Evolutionary conservation across 2,329 filamentous ascomycete species (phyloP), one percentile per base, ranked within the genome.

Genomic region (Graphilbum ipis-grandicollis): DNA sequence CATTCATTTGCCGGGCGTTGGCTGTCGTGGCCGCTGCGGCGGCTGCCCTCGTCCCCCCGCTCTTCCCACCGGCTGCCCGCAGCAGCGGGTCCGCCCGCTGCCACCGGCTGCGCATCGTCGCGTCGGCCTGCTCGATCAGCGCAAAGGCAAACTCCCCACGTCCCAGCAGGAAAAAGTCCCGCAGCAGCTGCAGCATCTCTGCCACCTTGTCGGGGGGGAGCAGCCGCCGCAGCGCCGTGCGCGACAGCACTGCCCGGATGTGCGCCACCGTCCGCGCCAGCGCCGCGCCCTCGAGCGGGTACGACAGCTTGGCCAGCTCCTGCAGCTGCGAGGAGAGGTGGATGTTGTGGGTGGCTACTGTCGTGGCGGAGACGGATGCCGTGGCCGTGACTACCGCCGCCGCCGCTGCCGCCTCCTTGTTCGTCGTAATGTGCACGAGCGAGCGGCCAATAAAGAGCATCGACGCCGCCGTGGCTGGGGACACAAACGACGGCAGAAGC

Each of bases 371-470:
- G 23, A 18, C 15, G 9, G 23, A 12, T 7, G 23, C 12, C 12
- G 23, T 25, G 23, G 23, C 21, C 30, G 6, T 19, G 32, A 33
- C 34, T 39, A 34, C 26, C 31, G 34, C 23, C 10, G 25, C 34
- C 12, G 35, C 26, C 30, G 28, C 26, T 19, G 17, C 25, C 19
- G 25, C 18, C 31, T n/a, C 12, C 19, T 12, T 9, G 17, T 26
- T n/a, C 9, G 23, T 28, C 35, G 79, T 69, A 38, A 93, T 79
- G 45, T 93, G 82, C 47, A 92, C 84, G 33, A 96, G 62, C 1
- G 85, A 92, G 44, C 80, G 81, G 10, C 90, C 90, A 43, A 94
- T 79, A 50, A 94, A 94, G 5, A 94, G 61, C 53, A 96, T 83
- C 0, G 86, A 93, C 4, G 71, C 66, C 8, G 83, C 84, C 2